phyloP scores from a whole-genome alignment of 345 rosid species.

The Syzygium jambos region DNA sequence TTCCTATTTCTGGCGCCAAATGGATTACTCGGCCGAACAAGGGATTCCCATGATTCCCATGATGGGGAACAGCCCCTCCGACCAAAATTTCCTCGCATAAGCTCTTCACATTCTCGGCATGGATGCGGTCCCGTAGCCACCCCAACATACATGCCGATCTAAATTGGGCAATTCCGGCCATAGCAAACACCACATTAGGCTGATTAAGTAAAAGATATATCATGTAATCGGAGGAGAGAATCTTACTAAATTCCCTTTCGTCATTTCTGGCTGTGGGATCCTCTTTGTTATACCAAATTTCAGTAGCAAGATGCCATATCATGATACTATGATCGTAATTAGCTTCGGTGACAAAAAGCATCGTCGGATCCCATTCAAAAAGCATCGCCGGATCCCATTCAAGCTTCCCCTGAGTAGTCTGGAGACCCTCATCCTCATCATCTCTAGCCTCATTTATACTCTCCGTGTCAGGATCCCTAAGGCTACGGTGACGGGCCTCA shows the following conservation, averaged over 20 bases:
- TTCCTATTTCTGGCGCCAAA: fast-evolving
- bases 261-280: not conserved
- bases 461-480: not conserved
- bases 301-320: not conserved
- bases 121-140: fast-evolving
- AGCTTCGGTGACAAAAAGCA: too few relatives aligned
- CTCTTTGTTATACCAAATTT: not conserved
- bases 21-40: fast-evolving
- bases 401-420: too few relatives aligned
- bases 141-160: fast-evolving
- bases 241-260: not conserved
- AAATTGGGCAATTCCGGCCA: not conserved
- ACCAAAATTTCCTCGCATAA: fast-evolving
- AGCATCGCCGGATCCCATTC: too few relatives aligned
- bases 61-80: too few relatives aligned
- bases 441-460: not conserved
- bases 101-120: fast-evolving
- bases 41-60: too few relatives aligned
- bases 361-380: too few relatives aligned
- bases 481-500: not conserved
- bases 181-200: not conserved
- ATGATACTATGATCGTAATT: not conserved
- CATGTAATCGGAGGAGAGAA: not conserved
- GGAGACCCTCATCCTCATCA: too few relatives aligned
- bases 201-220: not conserved